These are phyloP conservation scores for Mycena metata DNA, from an alignment of 768 basidiomycete genomes.

Conservation along the genomic window DNA sequence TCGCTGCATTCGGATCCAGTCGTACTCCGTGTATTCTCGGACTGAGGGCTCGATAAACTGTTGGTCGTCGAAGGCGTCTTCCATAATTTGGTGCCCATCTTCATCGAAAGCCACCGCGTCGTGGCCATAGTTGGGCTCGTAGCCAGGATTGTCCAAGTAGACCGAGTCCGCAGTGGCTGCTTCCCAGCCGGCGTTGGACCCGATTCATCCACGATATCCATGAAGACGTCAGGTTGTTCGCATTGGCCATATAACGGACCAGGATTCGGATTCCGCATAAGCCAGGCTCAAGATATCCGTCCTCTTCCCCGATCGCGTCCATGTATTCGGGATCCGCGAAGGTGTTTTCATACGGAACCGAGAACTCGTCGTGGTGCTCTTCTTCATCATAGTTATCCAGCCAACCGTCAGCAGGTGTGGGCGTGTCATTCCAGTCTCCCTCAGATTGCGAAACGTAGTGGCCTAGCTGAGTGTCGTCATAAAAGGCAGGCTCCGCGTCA, in stretches of 20 bases:
- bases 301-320: conserved; percentile 2
- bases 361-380: conserved; percentile 24
- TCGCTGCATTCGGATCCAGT: conserved; percentile 26
- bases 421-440: neutral
- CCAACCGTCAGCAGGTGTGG: conserved; percentile 14
- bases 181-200: conserved; percentile 3
- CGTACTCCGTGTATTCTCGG: conserved; percentile 1
- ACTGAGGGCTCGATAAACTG: neutral
- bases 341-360: conserved; percentile 1
- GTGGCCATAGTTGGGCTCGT: neutral
- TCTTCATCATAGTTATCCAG: conserved; percentile 19
- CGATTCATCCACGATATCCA: neutral
- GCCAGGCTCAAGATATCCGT: neutral
- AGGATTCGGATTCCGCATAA: conserved; percentile 4
- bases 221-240: neutral
- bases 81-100: neutral
- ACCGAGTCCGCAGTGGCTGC: conserved; percentile 11
- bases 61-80: conserved; percentile 1
- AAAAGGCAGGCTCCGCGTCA: neutral
- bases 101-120: neutral
- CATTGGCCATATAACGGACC: neutral
- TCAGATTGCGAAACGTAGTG: neutral
- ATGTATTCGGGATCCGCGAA: conserved; percentile 8
- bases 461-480: neutral
- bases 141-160: conserved; percentile 3